These are phyloP conservation scores for Excoecaria agallocha DNA, from an alignment of 345 rosid genomes.

Conservation along the genomic window DNA sequence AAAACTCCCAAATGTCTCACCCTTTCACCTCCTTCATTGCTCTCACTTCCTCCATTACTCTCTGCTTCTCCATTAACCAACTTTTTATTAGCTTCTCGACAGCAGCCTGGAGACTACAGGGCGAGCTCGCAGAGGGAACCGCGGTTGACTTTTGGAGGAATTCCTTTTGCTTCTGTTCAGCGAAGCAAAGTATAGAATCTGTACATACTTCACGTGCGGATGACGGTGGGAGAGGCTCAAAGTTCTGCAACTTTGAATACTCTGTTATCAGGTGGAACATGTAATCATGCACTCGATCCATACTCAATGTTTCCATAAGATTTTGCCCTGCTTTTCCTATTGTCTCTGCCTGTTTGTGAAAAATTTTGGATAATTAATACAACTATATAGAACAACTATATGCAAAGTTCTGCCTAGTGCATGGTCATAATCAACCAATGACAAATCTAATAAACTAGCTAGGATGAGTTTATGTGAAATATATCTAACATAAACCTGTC, in stretches of 20 bases:
- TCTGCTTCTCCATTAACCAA: conserved; percentile 45
- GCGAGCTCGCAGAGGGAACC: conserved; percentile 37
- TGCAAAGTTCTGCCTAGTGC: neutral
- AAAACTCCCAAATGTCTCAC: neutral
- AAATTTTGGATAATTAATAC: neutral
- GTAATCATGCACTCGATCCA: conserved; percentile 79
- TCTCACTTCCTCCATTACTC: conserved; percentile 42
- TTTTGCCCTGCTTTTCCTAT: conserved; percentile 75
- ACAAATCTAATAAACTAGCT: neutral
- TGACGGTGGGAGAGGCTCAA: conserved; percentile 66
- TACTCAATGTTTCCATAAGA: conserved; percentile 63
- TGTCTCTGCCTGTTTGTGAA: conserved; percentile 53
- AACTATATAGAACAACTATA: neutral
- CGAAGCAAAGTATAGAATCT: conserved; percentile 77
- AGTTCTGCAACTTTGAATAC: conserved; percentile 74
- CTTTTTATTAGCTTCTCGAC: conserved; percentile 28
- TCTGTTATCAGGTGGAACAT: conserved; percentile 75
- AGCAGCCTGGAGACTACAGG: conserved; percentile 50
- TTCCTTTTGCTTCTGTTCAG: conserved; percentile 51
- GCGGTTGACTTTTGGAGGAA: conserved; percentile 50
- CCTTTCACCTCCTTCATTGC: conserved; percentile 30
- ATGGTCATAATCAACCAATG: neutral
- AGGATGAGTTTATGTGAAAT: neutral
- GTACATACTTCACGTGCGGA: conserved; percentile 62
- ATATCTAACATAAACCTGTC: neutral